Base-by-base conservation (phyloP, 345 rosid species). In the Barbarea vulgaris region DNA sequence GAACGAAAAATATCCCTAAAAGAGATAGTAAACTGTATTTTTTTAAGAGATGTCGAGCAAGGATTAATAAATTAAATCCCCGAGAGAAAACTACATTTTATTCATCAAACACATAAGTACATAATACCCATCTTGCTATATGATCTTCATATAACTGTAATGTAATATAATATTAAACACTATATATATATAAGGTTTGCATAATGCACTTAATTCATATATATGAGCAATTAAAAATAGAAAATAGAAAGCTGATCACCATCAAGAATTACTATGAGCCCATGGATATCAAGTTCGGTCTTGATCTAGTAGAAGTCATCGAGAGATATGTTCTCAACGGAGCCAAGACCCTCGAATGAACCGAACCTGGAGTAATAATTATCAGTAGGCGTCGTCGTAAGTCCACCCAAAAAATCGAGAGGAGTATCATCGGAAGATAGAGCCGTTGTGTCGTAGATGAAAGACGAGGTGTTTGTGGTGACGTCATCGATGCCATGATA, bases 381-480 rank as follows among this genome's bases (percentile, higher is more conserved):
- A 59, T 58, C 52, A 33, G 44, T 44, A 13, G 61, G 64, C 17
- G 76, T 79, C 37, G 89, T 86, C 83, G 85, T 76, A 7, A 88
- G 83, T 65, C 93, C 97, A 4, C 97, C 93, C 74, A 89, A 80
- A 72, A 87, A 92, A 83, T 95, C 99, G 11, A 92, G 90, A 0
- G 98, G 94, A 4, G 86, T 85, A 77, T 89, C 93, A 25, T 89
- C 77, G 5, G 96, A 62, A 24, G 75, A 83, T 82, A 90, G 77
- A 70, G 85, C 77, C 18, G 89, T 84, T 6, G 96, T 89, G 82
- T 95, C 99, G 25, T 95, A 95, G 68, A 95, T 77, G 25, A 88
- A 95, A 1, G 99, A 87, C 74, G 52, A 14, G 14, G 41, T 30
- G 28, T 54, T 67, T 25, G 77, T 19, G 12, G 77, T 56, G 52